Evolutionary conservation across 441 rosid genomes (phyloP).

Genomic region (Capsella rubella): DNA sequence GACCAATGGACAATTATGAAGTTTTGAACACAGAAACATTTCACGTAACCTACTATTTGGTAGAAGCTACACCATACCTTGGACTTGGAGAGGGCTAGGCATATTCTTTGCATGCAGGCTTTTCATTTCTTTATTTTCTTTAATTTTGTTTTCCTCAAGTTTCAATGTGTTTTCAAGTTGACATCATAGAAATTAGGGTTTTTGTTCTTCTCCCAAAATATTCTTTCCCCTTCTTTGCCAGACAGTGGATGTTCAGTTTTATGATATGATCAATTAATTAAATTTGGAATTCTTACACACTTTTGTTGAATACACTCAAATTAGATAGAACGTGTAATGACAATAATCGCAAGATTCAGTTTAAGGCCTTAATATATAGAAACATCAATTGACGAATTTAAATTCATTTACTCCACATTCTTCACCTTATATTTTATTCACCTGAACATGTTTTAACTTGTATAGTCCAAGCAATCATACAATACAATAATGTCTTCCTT

Average conservation of each 20-base stretch:
- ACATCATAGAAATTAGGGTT: slow-evolving; percentile 45
- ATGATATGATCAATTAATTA: slow-evolving; percentile 6
- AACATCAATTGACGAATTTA: slow-evolving; percentile 19
- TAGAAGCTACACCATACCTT: no score
- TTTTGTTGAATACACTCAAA: neutral
- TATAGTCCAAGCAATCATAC: slow-evolving; percentile 17
- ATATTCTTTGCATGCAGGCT: slow-evolving; percentile 43
- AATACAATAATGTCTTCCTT: slow-evolving; percentile 5
- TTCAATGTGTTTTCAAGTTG: slow-evolving; percentile 42
- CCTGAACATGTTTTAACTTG: neutral
- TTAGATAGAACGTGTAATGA: neutral
- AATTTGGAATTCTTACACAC: neutral
- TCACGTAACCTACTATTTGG: no score
- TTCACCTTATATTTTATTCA: neutral
- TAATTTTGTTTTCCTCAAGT: slow-evolving; percentile 30
- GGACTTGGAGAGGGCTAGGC: neutral
- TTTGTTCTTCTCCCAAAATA: slow-evolving; percentile 42
- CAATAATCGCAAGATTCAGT: neutral
- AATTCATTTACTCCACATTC: slow-evolving; percentile 1
- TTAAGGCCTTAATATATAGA: slow-evolving; percentile 1
- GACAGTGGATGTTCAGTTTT: slow-evolving; percentile 39
- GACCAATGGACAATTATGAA: no score
- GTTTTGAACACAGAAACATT: no score
- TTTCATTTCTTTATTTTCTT: neutral
- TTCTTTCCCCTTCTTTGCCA: slow-evolving; percentile 40